These are phyloP conservation scores for Paulownia fortunei DNA, from an alignment of 257 asterid species.

Conservation along the genomic window DNA sequence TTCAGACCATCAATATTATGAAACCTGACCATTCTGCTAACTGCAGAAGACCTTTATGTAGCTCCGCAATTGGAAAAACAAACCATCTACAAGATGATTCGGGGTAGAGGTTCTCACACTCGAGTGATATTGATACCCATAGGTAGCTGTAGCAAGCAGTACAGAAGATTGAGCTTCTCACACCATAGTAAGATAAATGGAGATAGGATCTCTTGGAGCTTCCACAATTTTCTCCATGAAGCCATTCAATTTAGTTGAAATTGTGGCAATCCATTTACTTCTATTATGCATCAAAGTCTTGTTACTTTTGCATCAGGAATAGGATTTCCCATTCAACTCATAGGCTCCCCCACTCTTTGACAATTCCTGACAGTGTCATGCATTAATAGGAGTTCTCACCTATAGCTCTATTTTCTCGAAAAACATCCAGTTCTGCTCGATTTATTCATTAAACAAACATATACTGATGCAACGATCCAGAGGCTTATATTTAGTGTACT, in stretches of 20 bases:
- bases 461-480: constrained; percentile 1
- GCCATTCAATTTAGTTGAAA: not conserved
- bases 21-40: too few relatives aligned
- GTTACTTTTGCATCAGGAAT: not conserved
- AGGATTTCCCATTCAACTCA: not conserved
- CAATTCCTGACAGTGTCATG: not conserved
- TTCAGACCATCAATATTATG: too few relatives aligned
- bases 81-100: too few relatives aligned
- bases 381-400: too few relatives aligned
- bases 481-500: constrained; percentile 25
- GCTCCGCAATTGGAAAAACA: too few relatives aligned
- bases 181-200: too few relatives aligned
- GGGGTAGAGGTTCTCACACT: too few relatives aligned
- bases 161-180: too few relatives aligned
- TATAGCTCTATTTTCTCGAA: not conserved
- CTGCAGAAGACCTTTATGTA: too few relatives aligned
- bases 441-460: not conserved
- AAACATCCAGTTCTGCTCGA: not conserved
- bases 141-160: too few relatives aligned
- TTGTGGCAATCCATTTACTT: too few relatives aligned
- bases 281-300: not conserved
- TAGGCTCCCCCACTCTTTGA: not conserved
- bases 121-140: too few relatives aligned
- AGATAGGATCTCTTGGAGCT: not conserved
- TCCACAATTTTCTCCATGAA: not conserved